Conservation (phyloP, 208 protist genomes). For the Phytomonas sp. region DNA sequence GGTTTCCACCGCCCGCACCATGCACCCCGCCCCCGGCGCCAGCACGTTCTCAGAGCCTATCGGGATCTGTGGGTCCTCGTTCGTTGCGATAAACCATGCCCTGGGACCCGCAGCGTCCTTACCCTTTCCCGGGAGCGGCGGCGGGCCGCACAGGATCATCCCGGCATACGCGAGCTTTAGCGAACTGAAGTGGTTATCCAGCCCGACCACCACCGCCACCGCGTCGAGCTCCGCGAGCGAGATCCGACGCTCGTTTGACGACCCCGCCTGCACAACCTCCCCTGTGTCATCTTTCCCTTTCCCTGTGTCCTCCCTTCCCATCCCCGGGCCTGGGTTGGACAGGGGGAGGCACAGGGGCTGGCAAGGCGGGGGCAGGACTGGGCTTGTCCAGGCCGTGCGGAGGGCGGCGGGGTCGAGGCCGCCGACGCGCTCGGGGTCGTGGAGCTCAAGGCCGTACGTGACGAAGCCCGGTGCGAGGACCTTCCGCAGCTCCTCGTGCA, state of each 20-base stretch:
- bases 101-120: background rate
- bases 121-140: background rate
- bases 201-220: conserved; percentile 47
- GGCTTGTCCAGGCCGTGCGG: conserved; percentile 22
- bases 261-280: background rate
- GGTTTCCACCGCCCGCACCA: conserved; percentile 30
- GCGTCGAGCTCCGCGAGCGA: conserved; percentile 47
- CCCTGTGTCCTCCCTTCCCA: background rate
- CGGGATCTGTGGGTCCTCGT: conserved; percentile 65
- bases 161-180: conserved; percentile 46
- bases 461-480: conserved; percentile 58
- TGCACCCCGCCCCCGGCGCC: conserved; percentile 44
- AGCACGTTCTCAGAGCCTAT: conserved; percentile 26
- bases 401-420: conserved; percentile 24
- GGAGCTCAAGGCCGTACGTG: conserved; percentile 64
- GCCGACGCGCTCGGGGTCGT: conserved; percentile 32
- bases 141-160: conserved; percentile 30
- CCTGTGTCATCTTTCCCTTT: background rate
- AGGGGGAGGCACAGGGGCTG: conserved; percentile 30
- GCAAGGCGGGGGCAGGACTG: conserved; percentile 31
- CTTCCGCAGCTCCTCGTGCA: conserved; percentile 50
- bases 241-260: conserved; percentile 17
- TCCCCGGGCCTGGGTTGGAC: conserved; percentile 10
- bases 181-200: conserved; percentile 63
- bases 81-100: conserved; percentile 55